Conservation (phyloP, 257 asterid genomes). For the Leptodermis oblonga region DNA sequence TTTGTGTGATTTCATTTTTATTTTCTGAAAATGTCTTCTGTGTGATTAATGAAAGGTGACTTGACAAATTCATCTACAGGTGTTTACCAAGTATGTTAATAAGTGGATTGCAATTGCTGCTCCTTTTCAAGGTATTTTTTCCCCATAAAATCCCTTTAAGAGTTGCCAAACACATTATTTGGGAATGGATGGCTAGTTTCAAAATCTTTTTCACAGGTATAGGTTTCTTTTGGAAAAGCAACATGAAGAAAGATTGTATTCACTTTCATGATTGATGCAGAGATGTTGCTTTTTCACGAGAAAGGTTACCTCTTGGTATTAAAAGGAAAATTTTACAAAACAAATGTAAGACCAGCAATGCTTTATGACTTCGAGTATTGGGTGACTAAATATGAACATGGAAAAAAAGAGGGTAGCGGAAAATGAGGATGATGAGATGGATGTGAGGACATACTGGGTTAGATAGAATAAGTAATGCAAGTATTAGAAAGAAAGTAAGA, state of each 20-base stretch:
- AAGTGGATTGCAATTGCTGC: slow-evolving; percentile 83
- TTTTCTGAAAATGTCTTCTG: no score
- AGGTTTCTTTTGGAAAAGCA: background rate
- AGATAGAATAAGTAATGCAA: no score
- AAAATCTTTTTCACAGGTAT: background rate
- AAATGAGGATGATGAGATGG: no score
- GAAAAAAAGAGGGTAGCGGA: no score
- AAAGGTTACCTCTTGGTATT: background rate
- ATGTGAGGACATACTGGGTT: no score
- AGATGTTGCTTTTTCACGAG: background rate
- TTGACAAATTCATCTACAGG: slow-evolving; percentile 38
- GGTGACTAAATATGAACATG: no score
- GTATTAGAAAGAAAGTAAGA: no score
- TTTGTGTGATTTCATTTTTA: no score
- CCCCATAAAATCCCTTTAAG: background rate
- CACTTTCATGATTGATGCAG: background rate
- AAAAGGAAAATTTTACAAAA: no score
- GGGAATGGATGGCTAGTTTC: background rate
- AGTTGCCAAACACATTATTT: background rate
- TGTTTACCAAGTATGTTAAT: slow-evolving; percentile 63
- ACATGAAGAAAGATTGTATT: background rate
- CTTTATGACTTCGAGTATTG: no score
- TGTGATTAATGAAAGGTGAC: slow-evolving; percentile 20
- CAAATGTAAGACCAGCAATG: no score
- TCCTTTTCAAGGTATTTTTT: slow-evolving; percentile 73